A percentile compares a stretch with the other conserved stretches of the same genome.
phyloP scores from a whole-genome alignment of 139 green algal species.

The Parachlorella kessleri region DNA sequence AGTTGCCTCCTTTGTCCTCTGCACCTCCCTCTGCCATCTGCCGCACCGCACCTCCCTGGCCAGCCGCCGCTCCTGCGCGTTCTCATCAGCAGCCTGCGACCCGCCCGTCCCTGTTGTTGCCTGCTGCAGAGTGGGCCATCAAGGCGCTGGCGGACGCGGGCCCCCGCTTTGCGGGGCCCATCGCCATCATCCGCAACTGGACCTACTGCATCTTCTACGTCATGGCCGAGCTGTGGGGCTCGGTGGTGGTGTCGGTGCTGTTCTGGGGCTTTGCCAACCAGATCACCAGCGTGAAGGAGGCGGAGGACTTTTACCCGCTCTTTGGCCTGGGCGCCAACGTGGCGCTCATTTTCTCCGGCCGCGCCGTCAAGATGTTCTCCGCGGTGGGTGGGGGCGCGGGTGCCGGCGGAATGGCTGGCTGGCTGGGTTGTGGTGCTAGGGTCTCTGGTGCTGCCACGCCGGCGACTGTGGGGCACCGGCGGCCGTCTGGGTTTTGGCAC shows the following conservation, averaged over 20 bases:
- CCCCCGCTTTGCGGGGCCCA: constrained; percentile 88
- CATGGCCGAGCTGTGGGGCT: constrained; percentile 99
- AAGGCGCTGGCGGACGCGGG: constrained; percentile 78
- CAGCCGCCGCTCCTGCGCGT: too few species aligned
- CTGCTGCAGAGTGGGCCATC: constrained; percentile 69
- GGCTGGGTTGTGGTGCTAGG: too few species aligned
- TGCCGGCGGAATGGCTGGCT: too few species aligned
- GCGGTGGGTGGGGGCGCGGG: constrained; percentile 45
- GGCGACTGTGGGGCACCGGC: too few species aligned
- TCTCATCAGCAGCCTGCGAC: too few species aligned
- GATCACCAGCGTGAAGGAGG: constrained; percentile 98
- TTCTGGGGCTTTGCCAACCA: constrained; percentile 99
- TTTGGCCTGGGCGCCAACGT: constrained; percentile 99
- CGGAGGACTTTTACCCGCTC: constrained; percentile 99
- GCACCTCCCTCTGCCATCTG: too few species aligned
- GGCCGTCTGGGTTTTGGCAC: too few species aligned
- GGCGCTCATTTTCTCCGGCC: constrained; percentile 97
- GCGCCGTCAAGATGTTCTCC: constrained; percentile 98
- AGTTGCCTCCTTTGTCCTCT: too few species aligned
- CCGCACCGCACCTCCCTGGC: too few species aligned
- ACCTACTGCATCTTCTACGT: constrained; percentile 99
- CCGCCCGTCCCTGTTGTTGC: too few species aligned
- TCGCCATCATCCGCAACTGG: constrained; percentile 99
- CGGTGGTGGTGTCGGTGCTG: constrained; percentile 98
- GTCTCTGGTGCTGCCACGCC: too few species aligned